Base-by-base conservation (phyloP, 345 rosid genomes). In the Stellera chamaejasme region DNA sequence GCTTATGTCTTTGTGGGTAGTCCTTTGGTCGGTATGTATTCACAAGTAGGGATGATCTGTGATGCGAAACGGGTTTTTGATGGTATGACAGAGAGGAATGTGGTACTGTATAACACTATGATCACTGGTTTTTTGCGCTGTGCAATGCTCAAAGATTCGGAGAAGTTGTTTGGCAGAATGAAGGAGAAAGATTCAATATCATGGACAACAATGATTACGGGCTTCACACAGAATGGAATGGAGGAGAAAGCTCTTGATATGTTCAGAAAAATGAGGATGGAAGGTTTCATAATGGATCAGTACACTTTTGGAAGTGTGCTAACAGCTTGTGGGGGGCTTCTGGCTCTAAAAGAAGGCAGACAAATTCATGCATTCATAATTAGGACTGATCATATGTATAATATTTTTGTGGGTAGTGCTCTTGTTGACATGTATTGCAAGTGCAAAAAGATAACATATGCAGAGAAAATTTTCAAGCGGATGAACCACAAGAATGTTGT, bases 361-460 rank as follows among this genome's bases (percentile, higher is more conserved):
- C 80, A 82, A 60, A 72, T 89, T 45, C 97, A 89, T 63, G 89
- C 82, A 41, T 79, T 62, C 67, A 60, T 75, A 47, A 68, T 81
- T 64, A 84, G 82, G 77, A 79, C 76, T 12, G 65, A 73, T 64
- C 69, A 79, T 68, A 69, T 61, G 27, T 75, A 82, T 62, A 80
- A 88, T 52, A 62, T 92, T 45, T 81, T 82, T 56, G 97, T 84
- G 15, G 96, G 85, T 10, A 89, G 90, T 78, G 94, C 99, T 68
- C 89, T 92, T 14, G 77, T 84, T 63, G 99, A 92, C 73, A 89
- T 92, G 97, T 89, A 92, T 43, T 86, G 96, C 72, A 88, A 92
- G 72, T 81, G 95, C 69, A 81, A 70, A 69, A 62, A 48, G 64
- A 64, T 82, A 68, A 51, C 59, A 42, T 77, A 73, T 54, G 98